Evolutionary conservation across 768 basidiomycete genomes (phyloP).

Genomic region (Lactarius evosmus): DNA sequence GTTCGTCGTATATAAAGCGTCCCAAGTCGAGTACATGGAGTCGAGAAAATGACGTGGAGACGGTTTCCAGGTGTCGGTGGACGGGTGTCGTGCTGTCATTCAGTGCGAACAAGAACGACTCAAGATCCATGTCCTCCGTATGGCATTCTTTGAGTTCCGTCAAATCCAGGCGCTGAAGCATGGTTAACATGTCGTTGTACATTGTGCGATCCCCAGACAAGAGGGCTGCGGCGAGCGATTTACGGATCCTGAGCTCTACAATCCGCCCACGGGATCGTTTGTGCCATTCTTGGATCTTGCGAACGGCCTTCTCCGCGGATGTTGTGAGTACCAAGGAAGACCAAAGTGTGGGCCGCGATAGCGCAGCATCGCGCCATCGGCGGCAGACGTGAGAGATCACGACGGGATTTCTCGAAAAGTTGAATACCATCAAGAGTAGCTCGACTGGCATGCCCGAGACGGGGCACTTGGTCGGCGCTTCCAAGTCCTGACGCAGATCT

Average conservation of each 20-base stretch:
- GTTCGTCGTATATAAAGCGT: no score
- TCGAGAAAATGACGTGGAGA: not conserved
- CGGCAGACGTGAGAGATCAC: no score
- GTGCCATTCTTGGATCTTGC: slow-evolving; percentile 58
- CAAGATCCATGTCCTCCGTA: slow-evolving; percentile 8
- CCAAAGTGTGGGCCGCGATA: slow-evolving; percentile 58
- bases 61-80: slow-evolving; percentile 1
- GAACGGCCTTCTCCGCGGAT: slow-evolving; percentile 41
- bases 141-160: no score
- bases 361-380: slow-evolving; percentile 68
- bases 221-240: no score
- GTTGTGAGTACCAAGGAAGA: no score
- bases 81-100: not conserved
- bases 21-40: not conserved
- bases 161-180: no score
- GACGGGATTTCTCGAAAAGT: no score
- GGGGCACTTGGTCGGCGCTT: slow-evolving; percentile 1
- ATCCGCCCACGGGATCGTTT: slow-evolving; percentile 52
- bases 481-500: slow-evolving; percentile 13
- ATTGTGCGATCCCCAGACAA: no score
- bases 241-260: slow-evolving; percentile 12
- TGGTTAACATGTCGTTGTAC: no score
- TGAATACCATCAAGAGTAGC: no score
- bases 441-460: slow-evolving; percentile 49
- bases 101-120: not conserved